Conservation (phyloP, 2,329 filamentous ascomycete species). For the Mariannaea sp. region DNA sequence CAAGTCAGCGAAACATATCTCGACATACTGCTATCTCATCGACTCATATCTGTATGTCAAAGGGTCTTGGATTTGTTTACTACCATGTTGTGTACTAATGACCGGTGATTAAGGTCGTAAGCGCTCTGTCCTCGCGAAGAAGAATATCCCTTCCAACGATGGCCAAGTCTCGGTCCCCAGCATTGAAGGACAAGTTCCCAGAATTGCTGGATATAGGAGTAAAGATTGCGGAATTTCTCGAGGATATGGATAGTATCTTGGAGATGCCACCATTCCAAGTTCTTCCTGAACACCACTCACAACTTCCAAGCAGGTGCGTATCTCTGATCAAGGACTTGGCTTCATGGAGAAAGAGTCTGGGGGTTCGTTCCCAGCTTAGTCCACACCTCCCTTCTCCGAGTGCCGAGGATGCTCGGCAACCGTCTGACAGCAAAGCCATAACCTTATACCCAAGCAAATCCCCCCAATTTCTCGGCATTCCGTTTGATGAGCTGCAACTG, state of each 20-base stretch:
- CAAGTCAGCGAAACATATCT: background rate
- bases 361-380: background rate
- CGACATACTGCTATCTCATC: background rate
- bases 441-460: slow-evolving; percentile 4
- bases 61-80: background rate
- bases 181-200: background rate
- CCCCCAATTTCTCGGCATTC: background rate
- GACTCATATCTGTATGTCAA: background rate
- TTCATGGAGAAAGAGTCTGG: background rate
- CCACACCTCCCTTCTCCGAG: background rate
- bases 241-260: background rate
- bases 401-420: no score
- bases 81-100: background rate
- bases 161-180: background rate
- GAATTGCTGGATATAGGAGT: background rate
- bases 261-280: background rate
- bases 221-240: background rate
- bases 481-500: background rate
- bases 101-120: background rate
- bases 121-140: background rate
- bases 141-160: background rate
- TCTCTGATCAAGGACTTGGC: background rate
- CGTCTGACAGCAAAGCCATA: no score
- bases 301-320: background rate
- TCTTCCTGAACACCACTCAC: background rate